These are phyloP conservation scores for Phaeosphaeria sp. DNA, from an alignment of 2,329 filamentous ascomycete species.

Conservation along the genomic window DNA sequence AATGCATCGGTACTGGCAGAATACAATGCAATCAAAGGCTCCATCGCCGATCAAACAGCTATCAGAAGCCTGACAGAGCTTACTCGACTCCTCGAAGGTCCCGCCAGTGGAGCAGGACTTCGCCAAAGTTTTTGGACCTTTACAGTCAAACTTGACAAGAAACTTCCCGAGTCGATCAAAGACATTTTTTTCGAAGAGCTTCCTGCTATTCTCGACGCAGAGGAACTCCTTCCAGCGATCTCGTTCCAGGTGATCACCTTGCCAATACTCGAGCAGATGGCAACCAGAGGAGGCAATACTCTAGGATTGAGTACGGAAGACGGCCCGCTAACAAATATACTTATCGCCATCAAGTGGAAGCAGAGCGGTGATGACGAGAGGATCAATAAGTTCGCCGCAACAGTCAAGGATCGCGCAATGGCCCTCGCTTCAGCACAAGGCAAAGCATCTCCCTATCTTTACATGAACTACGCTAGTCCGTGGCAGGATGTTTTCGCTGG, in stretches of 20 bases:
- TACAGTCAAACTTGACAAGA: constrained; percentile 32
- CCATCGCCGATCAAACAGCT: constrained; percentile 21
- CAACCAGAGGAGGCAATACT: constrained; percentile 33
- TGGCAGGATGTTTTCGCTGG: constrained; percentile 51
- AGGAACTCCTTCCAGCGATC: constrained; percentile 21
- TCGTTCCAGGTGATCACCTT: constrained; percentile 38
- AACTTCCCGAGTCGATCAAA: constrained; percentile 22
- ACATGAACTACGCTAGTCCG: constrained; percentile 57
- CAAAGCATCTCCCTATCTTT: constrained; percentile 36
- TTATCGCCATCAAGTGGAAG: constrained; percentile 28
- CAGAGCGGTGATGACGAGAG: constrained; percentile 27
- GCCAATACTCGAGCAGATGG: constrained; percentile 26
- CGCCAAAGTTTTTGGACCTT: constrained; percentile 38
- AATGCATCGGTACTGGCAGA: constrained; percentile 35
- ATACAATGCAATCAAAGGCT: constrained; percentile 28
- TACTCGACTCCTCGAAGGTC: constrained; percentile 17
- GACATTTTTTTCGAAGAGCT: constrained; percentile 34
- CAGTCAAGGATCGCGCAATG: constrained; percentile 18
- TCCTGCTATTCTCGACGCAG: constrained; percentile 18
- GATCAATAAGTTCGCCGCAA: constrained; percentile 23
- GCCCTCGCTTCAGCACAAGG: constrained; percentile 11
- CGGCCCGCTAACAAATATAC: constrained; percentile 27
- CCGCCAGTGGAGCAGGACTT: constrained; percentile 16
- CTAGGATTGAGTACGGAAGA: constrained; percentile 31
- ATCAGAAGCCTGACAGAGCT: constrained; percentile 28